phyloP scores from a whole-genome alignment of 768 basidiomycete species.

The Pholiota molesta region DNA sequence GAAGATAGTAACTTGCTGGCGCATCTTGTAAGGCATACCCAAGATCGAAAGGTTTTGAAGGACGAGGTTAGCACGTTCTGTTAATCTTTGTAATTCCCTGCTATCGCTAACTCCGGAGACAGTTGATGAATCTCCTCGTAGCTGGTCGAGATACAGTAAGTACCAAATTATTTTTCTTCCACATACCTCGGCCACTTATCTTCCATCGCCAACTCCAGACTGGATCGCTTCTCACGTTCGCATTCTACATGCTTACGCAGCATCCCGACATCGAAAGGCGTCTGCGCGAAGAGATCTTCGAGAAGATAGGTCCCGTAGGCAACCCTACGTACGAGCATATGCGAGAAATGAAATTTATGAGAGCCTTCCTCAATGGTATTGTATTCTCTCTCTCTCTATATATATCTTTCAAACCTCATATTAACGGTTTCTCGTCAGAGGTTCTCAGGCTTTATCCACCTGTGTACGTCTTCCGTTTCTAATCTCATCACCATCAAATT shows the following conservation, averaged over 20 bases:
- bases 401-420: neutral
- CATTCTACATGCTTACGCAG: slow-evolving; percentile 44
- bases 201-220: slow-evolving; percentile 29
- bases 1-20: slow-evolving; percentile 47
- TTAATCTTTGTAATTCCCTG: neutral
- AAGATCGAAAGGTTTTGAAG: slow-evolving; percentile 41
- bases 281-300: slow-evolving; percentile 43
- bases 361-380: slow-evolving; percentile 36
- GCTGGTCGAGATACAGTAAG: slow-evolving; percentile 60
- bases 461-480: slow-evolving; percentile 24
- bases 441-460: slow-evolving; percentile 43
- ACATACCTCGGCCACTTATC: neutral
- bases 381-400: neutral
- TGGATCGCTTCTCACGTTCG: slow-evolving; percentile 41
- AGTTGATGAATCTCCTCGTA: slow-evolving; percentile 53
- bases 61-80: slow-evolving; percentile 31
- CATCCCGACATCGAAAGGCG: slow-evolving; percentile 40
- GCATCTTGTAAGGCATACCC: slow-evolving; percentile 53
- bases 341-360: slow-evolving; percentile 44
- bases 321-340: slow-evolving; percentile 47
- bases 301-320: slow-evolving; percentile 35
- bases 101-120: neutral
- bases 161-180: neutral
- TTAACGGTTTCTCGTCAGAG: slow-evolving; percentile 28
- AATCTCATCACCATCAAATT: neutral